A percentile compares a stretch with the other conserved stretches of the same genome.
These are phyloP conservation scores for Aspergillus ochraceus DNA, from an alignment of 2,329 filamentous ascomycete genomes.

Conservation along the genomic window DNA sequence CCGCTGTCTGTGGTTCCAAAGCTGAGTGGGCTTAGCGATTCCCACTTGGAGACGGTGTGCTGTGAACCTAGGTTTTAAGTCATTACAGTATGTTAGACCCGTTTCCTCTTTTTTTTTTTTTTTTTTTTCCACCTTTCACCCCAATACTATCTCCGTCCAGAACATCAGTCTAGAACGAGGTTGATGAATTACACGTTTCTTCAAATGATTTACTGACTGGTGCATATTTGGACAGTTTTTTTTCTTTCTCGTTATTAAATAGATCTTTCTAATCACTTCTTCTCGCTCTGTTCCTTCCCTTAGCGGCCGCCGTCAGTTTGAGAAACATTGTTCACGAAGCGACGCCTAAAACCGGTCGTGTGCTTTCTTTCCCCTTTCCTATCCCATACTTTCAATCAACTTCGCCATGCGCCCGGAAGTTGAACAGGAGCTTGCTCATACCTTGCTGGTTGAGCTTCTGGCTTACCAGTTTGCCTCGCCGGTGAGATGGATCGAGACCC, in stretches of 20 bases:
- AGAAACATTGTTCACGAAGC: background rate
- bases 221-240: background rate
- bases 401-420: constrained; percentile 90
- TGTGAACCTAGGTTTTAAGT: background rate
- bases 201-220: background rate
- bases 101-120: constrained; percentile 13
- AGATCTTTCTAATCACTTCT: background rate
- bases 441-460: constrained; percentile 94
- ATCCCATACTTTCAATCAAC: constrained; percentile 9
- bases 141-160: background rate
- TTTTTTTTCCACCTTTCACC: constrained; percentile 4
- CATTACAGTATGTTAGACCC: background rate
- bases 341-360: background rate
- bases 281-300: constrained; percentile 17
- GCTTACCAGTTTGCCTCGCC: constrained; percentile 99
- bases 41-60: constrained; percentile 2
- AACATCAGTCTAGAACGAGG: background rate
- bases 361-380: background rate
- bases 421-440: constrained; percentile 98
- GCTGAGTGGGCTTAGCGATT: constrained; percentile 16
- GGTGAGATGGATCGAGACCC: constrained; percentile 99
- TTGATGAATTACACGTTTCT: background rate
- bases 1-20: constrained; percentile 13
- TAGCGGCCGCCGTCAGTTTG: background rate
- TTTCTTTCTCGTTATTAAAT: background rate